phyloP scores from a whole-genome alignment of 2,329 filamentous ascomycete genomes.

The Aspergillus uvarum region DNA sequence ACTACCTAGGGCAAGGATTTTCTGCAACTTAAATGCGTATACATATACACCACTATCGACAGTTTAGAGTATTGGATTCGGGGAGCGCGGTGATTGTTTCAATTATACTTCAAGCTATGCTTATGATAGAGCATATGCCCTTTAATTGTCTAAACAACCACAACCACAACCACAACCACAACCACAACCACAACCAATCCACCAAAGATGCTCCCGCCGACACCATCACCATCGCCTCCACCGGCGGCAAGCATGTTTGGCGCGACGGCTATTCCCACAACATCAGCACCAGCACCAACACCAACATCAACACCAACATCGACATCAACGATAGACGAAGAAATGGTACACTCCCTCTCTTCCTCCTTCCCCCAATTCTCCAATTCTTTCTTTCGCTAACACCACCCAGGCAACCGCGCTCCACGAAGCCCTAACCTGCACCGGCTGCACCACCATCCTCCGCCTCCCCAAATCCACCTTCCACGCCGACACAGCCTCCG shows the following conservation, averaged over 20 bases:
- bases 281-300: neutral
- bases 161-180: neutral
- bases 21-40: too few relatives aligned
- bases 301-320: neutral
- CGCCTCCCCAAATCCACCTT: conserved; percentile 18
- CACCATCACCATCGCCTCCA: neutral
- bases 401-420: conserved; percentile 16
- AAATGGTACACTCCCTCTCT: too few relatives aligned
- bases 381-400: neutral
- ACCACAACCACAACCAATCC: neutral
- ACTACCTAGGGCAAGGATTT: too few relatives aligned
- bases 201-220: neutral
- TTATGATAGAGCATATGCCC: too few relatives aligned
- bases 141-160: too few relatives aligned
- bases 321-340: neutral
- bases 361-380: neutral
- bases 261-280: too few relatives aligned
- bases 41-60: too few relatives aligned
- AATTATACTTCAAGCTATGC: too few relatives aligned
- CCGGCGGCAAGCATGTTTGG: neutral
- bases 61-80: too few relatives aligned
- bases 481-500: conserved; percentile 16
- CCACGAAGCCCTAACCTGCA: conserved; percentile 29
- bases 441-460: conserved; percentile 20
- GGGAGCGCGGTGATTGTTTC: too few relatives aligned